Evolutionary conservation across 352 stramenopile genomes (phyloP), one percentile per base, ranked within the genome.

Genomic region (Pythium dissotocum): DNA sequence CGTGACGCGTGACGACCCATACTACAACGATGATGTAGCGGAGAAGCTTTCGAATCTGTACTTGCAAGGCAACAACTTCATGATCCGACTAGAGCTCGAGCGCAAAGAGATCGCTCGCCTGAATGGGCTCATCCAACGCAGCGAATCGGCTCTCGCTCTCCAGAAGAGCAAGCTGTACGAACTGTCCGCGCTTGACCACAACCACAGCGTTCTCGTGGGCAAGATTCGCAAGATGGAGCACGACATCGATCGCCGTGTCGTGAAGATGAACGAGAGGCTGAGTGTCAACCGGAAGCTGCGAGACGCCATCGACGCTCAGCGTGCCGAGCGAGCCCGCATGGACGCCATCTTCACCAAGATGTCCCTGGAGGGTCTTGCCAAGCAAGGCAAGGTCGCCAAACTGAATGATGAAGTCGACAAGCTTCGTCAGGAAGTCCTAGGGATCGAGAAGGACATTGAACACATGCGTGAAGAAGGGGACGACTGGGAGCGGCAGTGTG

Each of bases 251-350:
- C 85, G 85, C 4, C 83, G 85, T 1, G 85, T 95, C 44, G 80
- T 95, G 33, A 91, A 90, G 33, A 86, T 95, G 75, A 95, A 95
- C 59, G 87, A 93, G 51, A 86, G 84, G 16, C 79, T 95, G 24
- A 84, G 80, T 30, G 72, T 64, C 36, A 95, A 92, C 64, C 80
- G 85, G 14, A 79, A 82, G 26, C 65, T 95, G 35, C 76, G 85
- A 10, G 74, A 89, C 21, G 71, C 44, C 2, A 87, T 95, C 53
- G 87, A 93, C 46, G 77, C 78, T 1, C 84, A 93, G 44, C 83
- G 83, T 28, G 79, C 79, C 14, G 87, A 95, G 52, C 80, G 87
- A 2, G 80, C 77, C 7, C 82, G 82, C 1, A 91, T 93, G 78
- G 87, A 93, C 52, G 77, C 78, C 9, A 80, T 92, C 28, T 95